Conservation (phyloP, 106 monocot genomes). For the Acorus gramineus region DNA sequence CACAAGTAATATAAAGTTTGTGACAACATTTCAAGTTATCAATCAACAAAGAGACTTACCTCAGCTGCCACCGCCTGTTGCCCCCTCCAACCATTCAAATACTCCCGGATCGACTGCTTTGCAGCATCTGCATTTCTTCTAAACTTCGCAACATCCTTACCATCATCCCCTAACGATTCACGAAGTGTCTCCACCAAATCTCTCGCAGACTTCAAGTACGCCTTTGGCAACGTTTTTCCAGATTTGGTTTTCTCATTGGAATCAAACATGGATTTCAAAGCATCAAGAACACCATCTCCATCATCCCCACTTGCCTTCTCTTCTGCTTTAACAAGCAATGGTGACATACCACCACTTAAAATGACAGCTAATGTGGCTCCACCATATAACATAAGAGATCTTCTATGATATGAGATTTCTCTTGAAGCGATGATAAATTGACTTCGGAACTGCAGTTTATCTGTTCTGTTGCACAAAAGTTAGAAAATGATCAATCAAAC, state of each 20-base stretch:
- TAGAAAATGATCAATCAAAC: too few relatives aligned
- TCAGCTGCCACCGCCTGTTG: constrained; percentile 46
- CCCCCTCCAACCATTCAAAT: constrained; percentile 74
- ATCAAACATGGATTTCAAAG: constrained; percentile 71
- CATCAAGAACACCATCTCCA: constrained; percentile 34
- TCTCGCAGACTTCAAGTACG: constrained; percentile 76
- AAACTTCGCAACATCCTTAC: constrained; percentile 61
- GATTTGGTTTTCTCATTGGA: constrained; percentile 83
- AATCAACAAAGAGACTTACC: constrained; percentile 27
- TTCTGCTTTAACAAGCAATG: constrained; percentile 43
- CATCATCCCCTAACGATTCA: constrained; percentile 72
- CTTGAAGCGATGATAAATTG: constrained; percentile 6
- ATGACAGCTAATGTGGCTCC: constrained; percentile 21
- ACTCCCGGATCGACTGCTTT: constrained; percentile 84
- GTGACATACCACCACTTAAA: constrained; percentile 1
- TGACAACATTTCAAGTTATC: not conserved
- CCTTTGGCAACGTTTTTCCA: constrained; percentile 82
- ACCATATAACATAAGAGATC: constrained; percentile 22
- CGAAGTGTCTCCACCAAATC: constrained; percentile 80
- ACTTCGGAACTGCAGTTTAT: constrained; percentile 14
- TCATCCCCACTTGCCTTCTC: constrained; percentile 26
- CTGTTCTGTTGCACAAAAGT: constrained; percentile 41
- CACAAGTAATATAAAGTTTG: not conserved
- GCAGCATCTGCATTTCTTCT: constrained; percentile 90
- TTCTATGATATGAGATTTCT: constrained; percentile 19